Base-by-base conservation (phyloP, 331 rosid species). In the Malus hybrid region DNA sequence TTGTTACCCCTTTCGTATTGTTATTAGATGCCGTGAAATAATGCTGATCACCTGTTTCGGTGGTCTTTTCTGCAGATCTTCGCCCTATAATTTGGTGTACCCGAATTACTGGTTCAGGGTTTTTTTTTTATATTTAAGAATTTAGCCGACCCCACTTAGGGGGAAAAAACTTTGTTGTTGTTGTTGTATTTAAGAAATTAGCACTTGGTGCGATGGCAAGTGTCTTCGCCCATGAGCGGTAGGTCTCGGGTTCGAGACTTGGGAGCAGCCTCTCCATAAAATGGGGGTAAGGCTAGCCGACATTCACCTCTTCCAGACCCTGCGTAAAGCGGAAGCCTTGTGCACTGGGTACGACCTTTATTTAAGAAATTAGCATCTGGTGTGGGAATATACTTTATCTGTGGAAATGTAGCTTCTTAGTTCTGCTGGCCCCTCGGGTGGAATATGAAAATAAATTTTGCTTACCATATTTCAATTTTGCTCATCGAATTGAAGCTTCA, bases 31-130 rank as follows among this genome's bases (percentile, higher is more conserved):
- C 44, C 62, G 19, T 77, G 58, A 30, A 48, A 50, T 8, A 70
- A 15, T 56, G 61, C 72, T 63, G 66, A 71, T 70, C 72, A 71
- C 76, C 69, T 67, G 52, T 72, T 30, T 73, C 53, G 76, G 71
- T 78, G 75, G 66, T 63, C 81, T 52, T 33, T 34, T 70, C 72
- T 78, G 75, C 81, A 78, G 81, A 44, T 48, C 75, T 50, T 75
- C 44, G 44, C 15, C 34, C 15, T 61, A 6, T 3, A 4, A 5
- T 73, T 61, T 1, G 28, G 46, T 26, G 42, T 32, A 74, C 15
- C 48, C 32, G 52, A n/a, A 52, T 69, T 10, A 13, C 18, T 63
- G 39, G 11, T 52, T 33, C 64, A 7, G 14, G 28, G 15, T 68
- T 62, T 28, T 3, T 56, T 50, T 29, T 3, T 56, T 19, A 7